These are phyloP conservation scores for Gossypium gossypioides DNA, from an alignment of 441 rosid genomes.

Conservation along the genomic window DNA sequence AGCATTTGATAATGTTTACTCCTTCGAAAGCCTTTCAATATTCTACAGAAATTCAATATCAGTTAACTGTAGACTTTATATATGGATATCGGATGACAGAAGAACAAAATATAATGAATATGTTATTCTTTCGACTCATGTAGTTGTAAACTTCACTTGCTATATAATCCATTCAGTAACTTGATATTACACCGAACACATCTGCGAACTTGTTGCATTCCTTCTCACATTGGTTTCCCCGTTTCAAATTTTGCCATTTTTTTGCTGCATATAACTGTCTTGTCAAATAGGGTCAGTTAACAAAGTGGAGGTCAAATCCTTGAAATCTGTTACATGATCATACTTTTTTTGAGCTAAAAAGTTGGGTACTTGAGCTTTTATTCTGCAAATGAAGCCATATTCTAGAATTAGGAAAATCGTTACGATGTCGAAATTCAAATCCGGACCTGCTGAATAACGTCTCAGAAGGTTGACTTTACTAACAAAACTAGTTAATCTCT, in stretches of 20 bases:
- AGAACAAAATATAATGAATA: conserved; percentile 1
- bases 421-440: too few species aligned
- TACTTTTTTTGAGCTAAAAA: not conserved
- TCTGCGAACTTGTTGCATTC: not conserved
- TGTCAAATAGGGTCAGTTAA: not conserved
- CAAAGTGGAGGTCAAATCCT: not conserved
- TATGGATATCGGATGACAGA: conserved; percentile 11
- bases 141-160: conserved; percentile 14
- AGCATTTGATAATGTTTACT: conserved; percentile 2
- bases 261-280: not conserved
- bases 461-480: too few species aligned
- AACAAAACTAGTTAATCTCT: too few species aligned
- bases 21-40: conserved; percentile 1
- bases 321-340: not conserved
- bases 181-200: not conserved
- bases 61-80: conserved; percentile 20
- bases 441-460: too few species aligned
- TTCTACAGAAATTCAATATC: conserved; percentile 17
- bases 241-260: not conserved
- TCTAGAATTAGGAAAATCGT: too few species aligned
- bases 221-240: not conserved
- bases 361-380: not conserved
- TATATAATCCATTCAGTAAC: conserved; percentile 12
- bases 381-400: too few species aligned
- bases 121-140: not conserved